phyloP scores from a whole-genome alignment of 768 basidiomycete genomes.

The Melanogaster broomeanus region DNA sequence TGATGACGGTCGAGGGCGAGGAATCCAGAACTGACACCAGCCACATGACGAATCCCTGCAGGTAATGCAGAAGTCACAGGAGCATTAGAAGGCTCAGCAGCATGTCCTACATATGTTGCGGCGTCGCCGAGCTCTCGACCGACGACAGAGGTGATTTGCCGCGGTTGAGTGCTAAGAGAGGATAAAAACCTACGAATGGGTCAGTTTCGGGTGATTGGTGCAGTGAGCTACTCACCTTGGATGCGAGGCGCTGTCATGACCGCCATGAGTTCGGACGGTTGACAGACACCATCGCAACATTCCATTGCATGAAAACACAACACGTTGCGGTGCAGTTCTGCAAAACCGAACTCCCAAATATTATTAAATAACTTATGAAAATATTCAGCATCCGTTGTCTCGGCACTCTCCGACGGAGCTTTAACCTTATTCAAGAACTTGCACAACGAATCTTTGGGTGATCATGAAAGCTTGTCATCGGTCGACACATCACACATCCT shows the following conservation, averaged over 20 bases:
- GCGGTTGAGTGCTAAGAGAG: background rate
- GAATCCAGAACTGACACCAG: background rate
- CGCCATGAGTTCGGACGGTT: conserved; percentile 49
- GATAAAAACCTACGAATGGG: conserved; percentile 1
- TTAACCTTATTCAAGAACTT: conserved; percentile 33
- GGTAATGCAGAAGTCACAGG: background rate
- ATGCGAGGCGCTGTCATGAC: conserved; percentile 25
- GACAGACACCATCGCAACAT: conserved; percentile 75
- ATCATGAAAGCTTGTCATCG: conserved; percentile 26
- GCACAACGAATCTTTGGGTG: conserved; percentile 15
- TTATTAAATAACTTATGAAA: too few relatives aligned
- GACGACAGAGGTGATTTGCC: conserved; percentile 1
- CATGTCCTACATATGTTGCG: background rate
- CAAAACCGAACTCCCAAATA: background rate
- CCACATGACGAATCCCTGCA: background rate
- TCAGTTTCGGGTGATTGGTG: background rate
- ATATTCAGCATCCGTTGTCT: too few relatives aligned
- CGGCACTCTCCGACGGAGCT: conserved; percentile 23
- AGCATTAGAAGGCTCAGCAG: background rate
- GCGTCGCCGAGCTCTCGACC: background rate
- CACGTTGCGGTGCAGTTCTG: conserved; percentile 2
- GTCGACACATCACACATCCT: conserved; percentile 11
- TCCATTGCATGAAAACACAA: conserved; percentile 56
- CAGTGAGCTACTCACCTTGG: conserved; percentile 20
- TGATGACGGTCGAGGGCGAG: background rate